A percentile compares a stretch with the other conserved stretches of the same genome.
These are phyloP conservation scores for Arachis monticola DNA, from an alignment of 331 rosid genomes.

Conservation along the genomic window DNA sequence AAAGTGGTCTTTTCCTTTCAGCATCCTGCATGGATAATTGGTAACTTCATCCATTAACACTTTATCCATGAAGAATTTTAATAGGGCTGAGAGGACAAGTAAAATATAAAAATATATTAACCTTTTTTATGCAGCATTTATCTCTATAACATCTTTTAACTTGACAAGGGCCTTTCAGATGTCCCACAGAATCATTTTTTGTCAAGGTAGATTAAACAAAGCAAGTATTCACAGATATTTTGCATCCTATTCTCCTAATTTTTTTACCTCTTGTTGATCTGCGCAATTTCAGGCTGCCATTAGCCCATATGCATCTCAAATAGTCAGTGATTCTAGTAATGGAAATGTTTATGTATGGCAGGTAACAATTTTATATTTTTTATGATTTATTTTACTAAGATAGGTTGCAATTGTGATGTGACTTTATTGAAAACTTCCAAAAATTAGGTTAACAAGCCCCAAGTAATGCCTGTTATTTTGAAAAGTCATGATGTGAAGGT, in stretches of 20 bases:
- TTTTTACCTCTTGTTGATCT: slow-evolving; percentile 21
- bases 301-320: slow-evolving; percentile 82
- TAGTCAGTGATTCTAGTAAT: slow-evolving; percentile 87
- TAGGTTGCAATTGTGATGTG: slow-evolving; percentile 13
- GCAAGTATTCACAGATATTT: neutral
- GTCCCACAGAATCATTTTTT: slow-evolving; percentile 80
- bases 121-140: slow-evolving; percentile 64
- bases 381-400: slow-evolving; percentile 1
- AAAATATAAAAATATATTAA: neutral
- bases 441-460: slow-evolving; percentile 76
- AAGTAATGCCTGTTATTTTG: slow-evolving; percentile 59
- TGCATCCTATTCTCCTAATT: slow-evolving; percentile 6
- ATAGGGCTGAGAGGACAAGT: neutral
- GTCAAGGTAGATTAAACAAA: slow-evolving; percentile 62
- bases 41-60: slow-evolving; percentile 46
- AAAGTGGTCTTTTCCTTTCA: slow-evolving; percentile 72
- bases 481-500: slow-evolving; percentile 80
- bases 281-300: slow-evolving; percentile 70
- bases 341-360: slow-evolving; percentile 89
- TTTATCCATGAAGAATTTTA: slow-evolving; percentile 26
- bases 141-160: slow-evolving; percentile 75
- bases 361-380: slow-evolving; percentile 51
- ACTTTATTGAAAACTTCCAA: slow-evolving; percentile 33
- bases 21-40: slow-evolving; percentile 96
- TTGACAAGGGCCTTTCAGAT: slow-evolving; percentile 77